Percentiles rank a stretch among this genome's conserved stretches.
Conservation (phyloP, 2,329 filamentous ascomycete species). For the Pseudopyrenochaeta lycopersici region DNA sequence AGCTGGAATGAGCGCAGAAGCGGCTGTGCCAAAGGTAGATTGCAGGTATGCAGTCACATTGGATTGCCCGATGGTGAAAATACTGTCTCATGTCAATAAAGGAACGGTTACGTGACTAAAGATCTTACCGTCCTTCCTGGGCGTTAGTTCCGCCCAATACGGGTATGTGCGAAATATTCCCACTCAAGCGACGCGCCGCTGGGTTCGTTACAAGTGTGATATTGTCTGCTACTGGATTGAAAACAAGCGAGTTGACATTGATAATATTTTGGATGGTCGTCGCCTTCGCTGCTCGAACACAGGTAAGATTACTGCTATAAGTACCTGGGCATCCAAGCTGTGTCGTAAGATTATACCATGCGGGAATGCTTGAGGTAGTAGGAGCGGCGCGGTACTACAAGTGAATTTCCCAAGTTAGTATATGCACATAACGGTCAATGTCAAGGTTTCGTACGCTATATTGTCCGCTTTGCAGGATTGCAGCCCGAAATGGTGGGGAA, state of each 20-base stretch:
- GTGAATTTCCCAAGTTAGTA: no score
- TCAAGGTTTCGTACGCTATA: conserved; percentile 19
- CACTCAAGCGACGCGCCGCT: conserved; percentile 19
- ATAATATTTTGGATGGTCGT: conserved; percentile 27
- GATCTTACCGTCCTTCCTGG: conserved; percentile 30
- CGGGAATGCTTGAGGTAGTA: conserved; percentile 10
- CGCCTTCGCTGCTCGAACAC: conserved; percentile 29
- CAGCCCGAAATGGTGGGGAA: conserved; percentile 38
- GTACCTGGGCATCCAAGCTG: conserved; percentile 30
- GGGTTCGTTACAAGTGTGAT: conserved; percentile 29
- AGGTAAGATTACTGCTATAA: conserved; percentile 27
- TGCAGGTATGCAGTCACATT: conserved; percentile 28
- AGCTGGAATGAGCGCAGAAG: conserved; percentile 16
- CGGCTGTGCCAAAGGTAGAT: conserved; percentile 12
- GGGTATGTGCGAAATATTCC: conserved; percentile 38
- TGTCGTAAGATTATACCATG: conserved; percentile 33
- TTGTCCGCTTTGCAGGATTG: conserved; percentile 39
- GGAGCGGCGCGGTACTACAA: conserved; percentile 21
- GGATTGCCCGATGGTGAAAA: conserved; percentile 27
- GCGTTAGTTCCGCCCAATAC: conserved; percentile 36
- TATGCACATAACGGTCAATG: no score
- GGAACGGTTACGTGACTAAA: background rate
- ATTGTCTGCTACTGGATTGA: conserved; percentile 32
- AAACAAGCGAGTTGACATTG: conserved; percentile 26
- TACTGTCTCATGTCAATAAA: conserved; percentile 6